Base-by-base conservation (phyloP, 2,329 filamentous ascomycete genomes). In the Seiridium unicorne region DNA sequence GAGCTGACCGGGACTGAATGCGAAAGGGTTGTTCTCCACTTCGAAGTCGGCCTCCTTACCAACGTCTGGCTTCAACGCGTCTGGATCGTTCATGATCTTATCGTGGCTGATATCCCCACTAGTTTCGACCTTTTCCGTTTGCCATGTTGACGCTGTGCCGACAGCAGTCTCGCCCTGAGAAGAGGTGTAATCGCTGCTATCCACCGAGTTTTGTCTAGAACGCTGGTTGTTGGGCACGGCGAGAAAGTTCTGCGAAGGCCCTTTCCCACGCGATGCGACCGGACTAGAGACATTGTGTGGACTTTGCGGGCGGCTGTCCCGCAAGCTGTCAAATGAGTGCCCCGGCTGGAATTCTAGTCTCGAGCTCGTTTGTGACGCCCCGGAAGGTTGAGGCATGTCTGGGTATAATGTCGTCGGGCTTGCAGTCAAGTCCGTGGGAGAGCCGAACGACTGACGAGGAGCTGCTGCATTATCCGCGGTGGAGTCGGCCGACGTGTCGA, bases 1-100 rank as follows among this genome's bases (percentile, higher is more conserved):
- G 63, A 97, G 81, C 70, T 96, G 89, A 11, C 93, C 93, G 3
- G 90, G 90, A 2, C 88, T 86, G 71, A 92, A 97, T 13, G 92
- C 93, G 69, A 97, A 97, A 0, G 89, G 89, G 72, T 95, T 96
- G 72, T 92, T 81, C 5, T 89, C 82, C 9, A 94, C 87, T 11
- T 85, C 68, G 67, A 96, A 97, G 63, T 94, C 91, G 18, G 77
- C 81, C 71, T 93, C 90, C 57, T 88, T 90, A 5, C 91, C 90
- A 44, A 86, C 82, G 70, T 96, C 92, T 0, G 92, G 90, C 55
- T 82, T 86, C 62, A 97, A 77, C 0, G 92, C 92, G 63, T 89
- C 84, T 49, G 84, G 76, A 60, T 91, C 87, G 59, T 82, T 85
- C 67, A 88, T 83, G 44, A 92, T 81, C 60, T 82, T 81, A 31